Conservation (phyloP, 2,329 filamentous ascomycete species). For the Colletotrichum sp. region DNA sequence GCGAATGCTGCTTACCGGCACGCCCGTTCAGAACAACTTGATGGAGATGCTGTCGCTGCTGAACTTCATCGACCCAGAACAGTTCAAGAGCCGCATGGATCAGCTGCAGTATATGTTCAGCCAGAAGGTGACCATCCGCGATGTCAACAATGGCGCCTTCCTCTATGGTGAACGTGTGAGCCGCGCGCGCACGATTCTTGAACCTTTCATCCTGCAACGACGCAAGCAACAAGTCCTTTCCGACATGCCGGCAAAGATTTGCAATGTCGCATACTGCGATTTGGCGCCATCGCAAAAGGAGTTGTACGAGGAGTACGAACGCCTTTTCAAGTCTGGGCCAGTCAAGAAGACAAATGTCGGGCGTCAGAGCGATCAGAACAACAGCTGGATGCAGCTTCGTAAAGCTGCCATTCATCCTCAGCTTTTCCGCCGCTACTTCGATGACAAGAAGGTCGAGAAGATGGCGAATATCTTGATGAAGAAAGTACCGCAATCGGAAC, state of each 20-base stretch:
- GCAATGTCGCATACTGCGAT: constrained; percentile 80
- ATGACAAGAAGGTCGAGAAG: constrained; percentile 73
- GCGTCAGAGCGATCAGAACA: constrained; percentile 62
- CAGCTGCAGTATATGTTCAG: constrained; percentile 89
- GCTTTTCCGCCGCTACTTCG: constrained; percentile 83
- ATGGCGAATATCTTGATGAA: constrained; percentile 81
- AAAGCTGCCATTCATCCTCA: constrained; percentile 93
- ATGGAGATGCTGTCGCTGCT: constrained; percentile 90
- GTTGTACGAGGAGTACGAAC: constrained; percentile 72
- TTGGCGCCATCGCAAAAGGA: constrained; percentile 75
- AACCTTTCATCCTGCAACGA: constrained; percentile 91
- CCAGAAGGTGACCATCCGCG: constrained; percentile 85
- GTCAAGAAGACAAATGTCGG: constrained; percentile 55
- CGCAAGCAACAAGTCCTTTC: constrained; percentile 92
- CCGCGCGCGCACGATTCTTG: constrained; percentile 88
- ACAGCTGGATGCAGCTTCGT: constrained; percentile 87
- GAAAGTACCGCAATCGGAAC: constrained; percentile 63
- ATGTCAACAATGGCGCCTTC: constrained; percentile 80
- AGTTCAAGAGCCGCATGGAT: constrained; percentile 80
- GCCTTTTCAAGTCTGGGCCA: constrained; percentile 68
- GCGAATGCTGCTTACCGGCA: constrained; percentile 86
- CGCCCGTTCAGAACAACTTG: constrained; percentile 92
- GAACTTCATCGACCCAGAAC: constrained; percentile 88
- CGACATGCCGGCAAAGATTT: constrained; percentile 81
- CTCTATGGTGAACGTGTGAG: constrained; percentile 87